These are phyloP conservation scores for Poteriospumella lacustris DNA, from an alignment of 108 stramenopile genomes.

Conservation along the genomic window DNA sequence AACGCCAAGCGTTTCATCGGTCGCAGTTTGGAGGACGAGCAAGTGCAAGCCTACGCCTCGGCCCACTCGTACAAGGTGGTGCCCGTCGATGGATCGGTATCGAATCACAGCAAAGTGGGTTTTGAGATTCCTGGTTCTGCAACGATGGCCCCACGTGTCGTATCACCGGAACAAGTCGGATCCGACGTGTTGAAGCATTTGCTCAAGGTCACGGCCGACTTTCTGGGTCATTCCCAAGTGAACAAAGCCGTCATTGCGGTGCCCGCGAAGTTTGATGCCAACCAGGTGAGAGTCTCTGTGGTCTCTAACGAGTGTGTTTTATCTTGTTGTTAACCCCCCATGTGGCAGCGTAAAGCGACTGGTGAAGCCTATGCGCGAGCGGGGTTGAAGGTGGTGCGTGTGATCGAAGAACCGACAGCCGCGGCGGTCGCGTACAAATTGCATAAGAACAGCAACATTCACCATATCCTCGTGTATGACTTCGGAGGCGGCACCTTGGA, in stretches of 20 bases:
- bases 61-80: slow-evolving; percentile 41
- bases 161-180: slow-evolving; percentile 48
- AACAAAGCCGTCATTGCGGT: slow-evolving; percentile 83
- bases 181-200: slow-evolving; percentile 45
- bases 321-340: no score
- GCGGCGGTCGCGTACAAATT: slow-evolving; percentile 93
- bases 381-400: slow-evolving; percentile 69
- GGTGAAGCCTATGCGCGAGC: slow-evolving; percentile 68
- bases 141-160: slow-evolving; percentile 24
- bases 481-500: slow-evolving; percentile 96
- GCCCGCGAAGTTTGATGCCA: slow-evolving; percentile 83
- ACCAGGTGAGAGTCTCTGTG: no score
- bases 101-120: slow-evolving; percentile 20
- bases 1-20: slow-evolving; percentile 58
- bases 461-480: slow-evolving; percentile 93
- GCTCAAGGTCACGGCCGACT: slow-evolving; percentile 56
- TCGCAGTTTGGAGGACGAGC: slow-evolving; percentile 45
- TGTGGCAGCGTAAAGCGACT: slow-evolving; percentile 73
- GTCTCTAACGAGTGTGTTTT: no score
- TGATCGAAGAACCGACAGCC: slow-evolving; percentile 84
- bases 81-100: neutral
- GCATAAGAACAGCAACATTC: slow-evolving; percentile 79
- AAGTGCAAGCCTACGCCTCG: slow-evolving; percentile 33
- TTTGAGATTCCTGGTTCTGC: slow-evolving; percentile 14
- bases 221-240: slow-evolving; percentile 67